phyloP scores from a whole-genome alignment of 805 yeast genomes.

The Zygosaccharomyces bailii region DNA sequence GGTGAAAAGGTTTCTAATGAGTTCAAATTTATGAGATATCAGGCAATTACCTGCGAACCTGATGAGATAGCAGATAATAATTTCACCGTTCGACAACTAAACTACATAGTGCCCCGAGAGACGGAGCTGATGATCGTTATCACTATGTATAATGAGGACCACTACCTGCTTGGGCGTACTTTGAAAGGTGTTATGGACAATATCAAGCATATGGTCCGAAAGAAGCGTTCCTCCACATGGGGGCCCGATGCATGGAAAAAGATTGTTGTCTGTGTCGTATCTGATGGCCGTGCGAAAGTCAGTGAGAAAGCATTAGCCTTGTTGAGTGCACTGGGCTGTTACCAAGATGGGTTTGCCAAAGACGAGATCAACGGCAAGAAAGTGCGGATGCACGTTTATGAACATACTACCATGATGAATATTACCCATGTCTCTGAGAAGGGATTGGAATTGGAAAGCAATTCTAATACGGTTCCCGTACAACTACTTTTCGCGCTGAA shows the following conservation, averaged over 20 bases:
- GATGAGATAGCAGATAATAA: conserved; percentile 54
- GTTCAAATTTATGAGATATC: conserved; percentile 84
- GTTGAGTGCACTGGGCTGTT: conserved; percentile 82
- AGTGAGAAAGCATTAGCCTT: conserved; percentile 75
- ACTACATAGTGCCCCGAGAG: conserved; percentile 70
- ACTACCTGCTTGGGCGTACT: conserved; percentile 75
- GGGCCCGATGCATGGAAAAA: conserved; percentile 96
- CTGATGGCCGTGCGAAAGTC: conserved; percentile 87
- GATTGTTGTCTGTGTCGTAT: conserved; percentile 81
- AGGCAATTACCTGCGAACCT: conserved; percentile 93
- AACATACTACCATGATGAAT: conserved; percentile 89
- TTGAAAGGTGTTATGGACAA: conserved; percentile 88
- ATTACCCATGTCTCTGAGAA: conserved; percentile 62
- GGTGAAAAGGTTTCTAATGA: conserved; percentile 47
- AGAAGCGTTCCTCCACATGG: conserved; percentile 73
- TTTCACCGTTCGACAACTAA: conserved; percentile 79
- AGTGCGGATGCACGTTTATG: conserved; percentile 86
- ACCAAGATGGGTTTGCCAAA: conserved; percentile 94
- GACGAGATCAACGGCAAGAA: conserved; percentile 78
- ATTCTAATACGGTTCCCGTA: conserved; percentile 64
- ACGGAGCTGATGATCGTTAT: conserved; percentile 85
- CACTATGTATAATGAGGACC: conserved; percentile 89
- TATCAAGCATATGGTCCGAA: conserved; percentile 65
- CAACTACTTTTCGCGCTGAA: conserved; percentile 87
- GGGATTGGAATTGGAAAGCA: conserved; percentile 52